Conservation (phyloP, 306 rosid species). For the Vicia villosa region DNA sequence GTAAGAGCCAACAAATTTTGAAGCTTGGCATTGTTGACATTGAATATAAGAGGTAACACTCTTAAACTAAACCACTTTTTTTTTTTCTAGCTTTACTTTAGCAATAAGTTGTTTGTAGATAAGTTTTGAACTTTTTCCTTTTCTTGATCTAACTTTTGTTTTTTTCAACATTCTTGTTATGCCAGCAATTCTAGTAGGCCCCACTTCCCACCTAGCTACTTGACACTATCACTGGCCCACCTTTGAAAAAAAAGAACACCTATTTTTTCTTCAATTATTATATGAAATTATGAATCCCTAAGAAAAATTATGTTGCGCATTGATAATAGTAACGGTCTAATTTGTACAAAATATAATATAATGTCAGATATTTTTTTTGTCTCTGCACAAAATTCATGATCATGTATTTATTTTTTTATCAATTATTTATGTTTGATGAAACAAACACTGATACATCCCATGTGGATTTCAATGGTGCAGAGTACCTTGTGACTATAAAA, state of each 20-base stretch:
- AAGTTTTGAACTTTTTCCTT: not conserved
- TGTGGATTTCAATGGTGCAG: conserved; percentile 44
- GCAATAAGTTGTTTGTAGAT: conserved; percentile 8
- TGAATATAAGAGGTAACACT: conserved; percentile 73
- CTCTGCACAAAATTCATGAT: not conserved
- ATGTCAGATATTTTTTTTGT: conserved; percentile 14
- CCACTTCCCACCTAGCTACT: conserved; percentile 36
- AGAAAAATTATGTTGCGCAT: conserved; percentile 33
- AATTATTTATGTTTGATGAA: not conserved
- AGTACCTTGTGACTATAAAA: conserved; percentile 70
- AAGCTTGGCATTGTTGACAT: conserved; percentile 72
- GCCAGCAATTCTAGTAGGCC: conserved; percentile 34
- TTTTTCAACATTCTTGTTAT: not conserved
- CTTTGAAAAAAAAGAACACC: not conserved
- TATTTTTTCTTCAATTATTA: too few species aligned
- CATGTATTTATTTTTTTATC: not conserved
- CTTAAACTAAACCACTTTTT: conserved; percentile 16
- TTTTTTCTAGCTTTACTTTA: not conserved
- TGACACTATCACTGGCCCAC: conserved; percentile 29
- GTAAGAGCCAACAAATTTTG: conserved; percentile 44
- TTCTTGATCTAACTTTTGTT: not conserved
- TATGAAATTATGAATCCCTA: not conserved
- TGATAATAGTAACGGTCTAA: conserved; percentile 51
- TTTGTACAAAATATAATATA: not conserved
- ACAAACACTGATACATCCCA: not conserved